Conservation (phyloP, 2,329 filamentous ascomycete species). For the Beauveria scarabaeidicola region DNA sequence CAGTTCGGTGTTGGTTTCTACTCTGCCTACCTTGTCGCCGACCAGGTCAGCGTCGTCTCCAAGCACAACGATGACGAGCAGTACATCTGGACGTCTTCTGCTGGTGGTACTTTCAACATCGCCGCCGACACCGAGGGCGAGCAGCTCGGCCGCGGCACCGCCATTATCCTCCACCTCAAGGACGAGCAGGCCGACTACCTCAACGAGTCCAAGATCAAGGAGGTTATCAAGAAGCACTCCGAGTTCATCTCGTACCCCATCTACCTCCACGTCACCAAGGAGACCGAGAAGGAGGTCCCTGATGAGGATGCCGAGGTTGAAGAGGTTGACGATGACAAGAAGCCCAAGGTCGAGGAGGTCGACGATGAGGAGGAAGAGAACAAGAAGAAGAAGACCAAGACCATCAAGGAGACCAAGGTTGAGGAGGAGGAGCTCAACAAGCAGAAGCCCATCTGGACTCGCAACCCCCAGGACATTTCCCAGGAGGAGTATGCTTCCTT, state of each 20-base stretch:
- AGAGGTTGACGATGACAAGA: conserved; percentile 81
- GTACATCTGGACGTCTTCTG: conserved; percentile 98
- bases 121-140: conserved; percentile 82
- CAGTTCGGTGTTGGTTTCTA: conserved; percentile 99
- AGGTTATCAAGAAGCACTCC: conserved; percentile 99
- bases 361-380: conserved; percentile 76
- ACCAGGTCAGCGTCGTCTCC: conserved; percentile 89
- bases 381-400: conserved; percentile 98
- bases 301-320: conserved; percentile 76
- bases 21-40: conserved; percentile 98
- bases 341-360: conserved; percentile 90
- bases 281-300: conserved; percentile 97
- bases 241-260: conserved; percentile 99
- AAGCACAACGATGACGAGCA: conserved; percentile 99
- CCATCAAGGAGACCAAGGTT: conserved; percentile 95
- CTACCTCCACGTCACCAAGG: conserved; percentile 99
- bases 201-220: conserved; percentile 98
- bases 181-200: conserved; percentile 98
- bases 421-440: conserved; percentile 99
- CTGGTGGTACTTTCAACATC: conserved; percentile 96
- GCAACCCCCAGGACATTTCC: conserved; percentile 91
- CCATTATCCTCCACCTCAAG: conserved; percentile 98
- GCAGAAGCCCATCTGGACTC: conserved; percentile 99
- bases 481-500: conserved; percentile 96
- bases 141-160: conserved; percentile 86